Percentiles rank a stretch among this genome's conserved stretches.
Conservation (phyloP, 495 filamentous ascomycete genomes). For the Aspergillus sclerotioniger region DNA sequence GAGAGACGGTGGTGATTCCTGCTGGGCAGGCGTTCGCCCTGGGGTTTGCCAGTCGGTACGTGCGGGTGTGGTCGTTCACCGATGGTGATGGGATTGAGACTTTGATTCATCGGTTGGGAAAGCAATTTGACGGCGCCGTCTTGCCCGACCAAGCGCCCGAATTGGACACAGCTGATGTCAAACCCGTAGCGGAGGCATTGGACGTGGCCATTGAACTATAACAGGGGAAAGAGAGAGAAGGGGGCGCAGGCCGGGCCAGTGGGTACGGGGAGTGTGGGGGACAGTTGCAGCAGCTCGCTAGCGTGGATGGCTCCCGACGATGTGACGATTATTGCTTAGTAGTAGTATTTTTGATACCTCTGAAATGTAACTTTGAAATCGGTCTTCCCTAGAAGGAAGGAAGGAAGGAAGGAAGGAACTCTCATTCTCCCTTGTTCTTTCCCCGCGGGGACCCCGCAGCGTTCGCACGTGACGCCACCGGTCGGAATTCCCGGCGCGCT, state of each 20-base stretch:
- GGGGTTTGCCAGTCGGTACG: slow-evolving; percentile 39
- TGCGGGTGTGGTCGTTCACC: slow-evolving; percentile 41
- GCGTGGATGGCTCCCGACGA: too few relatives aligned
- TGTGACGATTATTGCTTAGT: too few relatives aligned
- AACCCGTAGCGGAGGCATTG: slow-evolving; percentile 19
- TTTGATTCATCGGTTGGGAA: slow-evolving; percentile 30
- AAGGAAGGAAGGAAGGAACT: too few relatives aligned
- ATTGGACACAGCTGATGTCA: slow-evolving; percentile 22
- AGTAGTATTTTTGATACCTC: too few relatives aligned
- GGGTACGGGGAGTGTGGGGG: not conserved
- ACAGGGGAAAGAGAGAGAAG: not conserved
- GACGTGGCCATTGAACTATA: slow-evolving; percentile 22
- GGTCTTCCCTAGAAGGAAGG: too few relatives aligned
- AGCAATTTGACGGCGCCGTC: slow-evolving; percentile 25
- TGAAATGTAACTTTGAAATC: too few relatives aligned
- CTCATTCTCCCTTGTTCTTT: not conserved
- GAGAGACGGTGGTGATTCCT: slow-evolving; percentile 43
- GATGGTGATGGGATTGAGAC: slow-evolving; percentile 44
- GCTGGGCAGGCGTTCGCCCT: slow-evolving; percentile 39
- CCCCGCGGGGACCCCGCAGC: not conserved
- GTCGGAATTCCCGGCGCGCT: too few relatives aligned
- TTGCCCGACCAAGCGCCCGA: slow-evolving; percentile 27
- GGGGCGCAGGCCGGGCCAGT: not conserved
- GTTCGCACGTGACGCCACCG: not conserved
- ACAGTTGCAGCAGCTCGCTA: not conserved